A percentile compares a stretch with the other conserved stretches of the same genome.
phyloP scores from a whole-genome alignment of 2,329 filamentous ascomycete genomes.

The Raffaelea arxii region DNA sequence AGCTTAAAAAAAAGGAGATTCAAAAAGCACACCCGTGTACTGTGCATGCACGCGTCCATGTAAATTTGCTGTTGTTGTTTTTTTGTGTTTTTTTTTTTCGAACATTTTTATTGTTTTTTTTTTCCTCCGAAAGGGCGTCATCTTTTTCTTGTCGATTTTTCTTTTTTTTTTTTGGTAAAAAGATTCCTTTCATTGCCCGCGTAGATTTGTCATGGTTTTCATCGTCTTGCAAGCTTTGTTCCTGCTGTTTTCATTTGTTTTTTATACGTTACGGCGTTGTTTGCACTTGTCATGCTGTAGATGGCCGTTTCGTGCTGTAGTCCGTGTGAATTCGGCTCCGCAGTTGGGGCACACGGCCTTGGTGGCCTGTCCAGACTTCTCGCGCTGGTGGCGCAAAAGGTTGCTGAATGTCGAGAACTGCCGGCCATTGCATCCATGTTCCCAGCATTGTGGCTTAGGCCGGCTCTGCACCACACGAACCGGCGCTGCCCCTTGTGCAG shows the following conservation, averaged over 20 bases:
- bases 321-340: slow-evolving; percentile 86
- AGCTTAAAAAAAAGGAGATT: neutral
- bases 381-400: slow-evolving; percentile 79
- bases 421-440: slow-evolving; percentile 90
- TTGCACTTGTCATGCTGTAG: slow-evolving; percentile 86
- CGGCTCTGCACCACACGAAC: slow-evolving; percentile 65
- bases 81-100: neutral
- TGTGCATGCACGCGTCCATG: too few relatives aligned
- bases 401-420: slow-evolving; percentile 98
- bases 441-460: slow-evolving; percentile 95
- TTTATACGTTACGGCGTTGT: slow-evolving; percentile 40
- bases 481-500: slow-evolving; percentile 29
- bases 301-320: slow-evolving; percentile 80
- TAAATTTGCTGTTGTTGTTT: neutral
- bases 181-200: slow-evolving; percentile 1
- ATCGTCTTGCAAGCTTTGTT: neutral
- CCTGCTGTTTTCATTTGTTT: neutral
- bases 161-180: neutral
- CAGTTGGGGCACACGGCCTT: slow-evolving; percentile 88
- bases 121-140: neutral
- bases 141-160: neutral
- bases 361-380: slow-evolving; percentile 83
- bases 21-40: too few relatives aligned
- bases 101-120: neutral
- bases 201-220: neutral